phyloP scores from a whole-genome alignment of 495 filamentous ascomycete species.

The Umbilicaria muhlenbergii region DNA sequence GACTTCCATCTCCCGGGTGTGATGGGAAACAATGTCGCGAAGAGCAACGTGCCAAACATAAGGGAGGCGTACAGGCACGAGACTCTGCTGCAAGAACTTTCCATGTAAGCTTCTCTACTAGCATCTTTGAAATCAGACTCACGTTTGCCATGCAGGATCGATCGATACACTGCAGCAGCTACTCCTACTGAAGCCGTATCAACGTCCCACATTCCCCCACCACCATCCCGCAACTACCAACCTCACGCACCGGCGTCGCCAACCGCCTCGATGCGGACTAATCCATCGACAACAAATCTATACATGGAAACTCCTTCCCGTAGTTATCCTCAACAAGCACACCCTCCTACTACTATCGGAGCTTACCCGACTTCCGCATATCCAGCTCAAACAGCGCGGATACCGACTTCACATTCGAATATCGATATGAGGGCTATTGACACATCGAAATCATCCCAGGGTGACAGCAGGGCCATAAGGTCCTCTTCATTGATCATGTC shows the following conservation, averaged over 20 bases:
- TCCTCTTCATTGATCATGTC: constrained; percentile 10
- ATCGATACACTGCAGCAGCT: constrained; percentile 7
- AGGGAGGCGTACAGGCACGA: constrained; percentile 77
- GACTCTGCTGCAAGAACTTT: constrained; percentile 63
- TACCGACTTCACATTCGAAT: constrained; percentile 4
- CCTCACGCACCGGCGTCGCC: constrained; percentile 3
- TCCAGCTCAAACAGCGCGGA: not conserved
- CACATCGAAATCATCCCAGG: constrained; percentile 7
- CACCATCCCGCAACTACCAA: not conserved
- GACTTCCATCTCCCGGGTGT: constrained; percentile 59
- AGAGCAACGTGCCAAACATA: constrained; percentile 90
- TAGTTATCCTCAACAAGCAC: not conserved
- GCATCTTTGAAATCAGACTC: not conserved
- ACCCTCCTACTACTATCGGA: not conserved
- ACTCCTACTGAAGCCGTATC: not conserved
- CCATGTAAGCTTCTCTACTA: constrained; percentile 44
- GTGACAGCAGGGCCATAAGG: constrained; percentile 11
- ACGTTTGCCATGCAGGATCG: constrained; percentile 6
- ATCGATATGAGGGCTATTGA: constrained; percentile 19
- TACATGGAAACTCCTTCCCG: not conserved
- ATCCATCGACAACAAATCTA: no score
- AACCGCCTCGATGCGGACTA: constrained; percentile 1
- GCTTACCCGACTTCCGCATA: no score
- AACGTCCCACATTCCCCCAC: not conserved
- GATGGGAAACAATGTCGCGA: constrained; percentile 74